Evolutionary conservation across 2,329 filamentous ascomycete genomes (phyloP).

Genomic region (Alternaria dauci): DNA sequence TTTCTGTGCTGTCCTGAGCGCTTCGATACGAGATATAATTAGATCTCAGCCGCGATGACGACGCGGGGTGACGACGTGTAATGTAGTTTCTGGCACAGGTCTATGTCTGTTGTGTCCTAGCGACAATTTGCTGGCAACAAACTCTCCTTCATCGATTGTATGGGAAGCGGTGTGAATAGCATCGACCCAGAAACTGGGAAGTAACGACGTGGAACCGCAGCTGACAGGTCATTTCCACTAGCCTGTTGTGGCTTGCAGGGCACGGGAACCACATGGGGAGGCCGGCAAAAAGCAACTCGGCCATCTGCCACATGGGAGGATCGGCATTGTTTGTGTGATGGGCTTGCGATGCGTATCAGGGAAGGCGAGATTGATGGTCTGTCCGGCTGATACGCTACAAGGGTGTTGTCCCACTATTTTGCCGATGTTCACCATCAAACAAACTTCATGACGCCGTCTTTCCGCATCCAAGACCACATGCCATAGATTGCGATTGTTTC

Average conservation of each 20-base stretch:
- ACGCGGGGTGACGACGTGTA: conserved; percentile 10
- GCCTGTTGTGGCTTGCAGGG: conserved; percentile 9
- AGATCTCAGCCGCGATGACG: conserved; percentile 10
- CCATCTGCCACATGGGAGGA: conserved; percentile 4
- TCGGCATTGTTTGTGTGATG: conserved; percentile 16
- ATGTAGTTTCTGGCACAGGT: not conserved
- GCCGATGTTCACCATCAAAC: conserved; percentile 12
- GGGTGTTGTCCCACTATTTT: conserved; percentile 11
- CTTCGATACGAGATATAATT: conserved; percentile 6
- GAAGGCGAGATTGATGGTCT: conserved; percentile 13
- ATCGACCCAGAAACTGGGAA: not conserved
- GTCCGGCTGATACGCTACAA: conserved; percentile 11
- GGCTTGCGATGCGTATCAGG: conserved; percentile 8
- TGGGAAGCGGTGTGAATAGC: conserved; percentile 7
- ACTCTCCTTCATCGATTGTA: not conserved
- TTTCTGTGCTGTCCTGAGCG: not conserved
- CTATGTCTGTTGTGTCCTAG: not conserved
- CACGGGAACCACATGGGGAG: conserved; percentile 12
- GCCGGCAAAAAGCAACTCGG: conserved; percentile 18
- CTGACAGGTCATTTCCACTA: conserved; percentile 17
- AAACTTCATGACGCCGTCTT: conserved; percentile 7
- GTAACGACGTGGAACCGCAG: conserved; percentile 12
- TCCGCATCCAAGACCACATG: not conserved
- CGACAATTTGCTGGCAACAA: not conserved
- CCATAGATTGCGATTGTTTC: not conserved